These are phyloP conservation scores for Clavaria fumosa DNA, from an alignment of 768 basidiomycete genomes.

Conservation along the genomic window DNA sequence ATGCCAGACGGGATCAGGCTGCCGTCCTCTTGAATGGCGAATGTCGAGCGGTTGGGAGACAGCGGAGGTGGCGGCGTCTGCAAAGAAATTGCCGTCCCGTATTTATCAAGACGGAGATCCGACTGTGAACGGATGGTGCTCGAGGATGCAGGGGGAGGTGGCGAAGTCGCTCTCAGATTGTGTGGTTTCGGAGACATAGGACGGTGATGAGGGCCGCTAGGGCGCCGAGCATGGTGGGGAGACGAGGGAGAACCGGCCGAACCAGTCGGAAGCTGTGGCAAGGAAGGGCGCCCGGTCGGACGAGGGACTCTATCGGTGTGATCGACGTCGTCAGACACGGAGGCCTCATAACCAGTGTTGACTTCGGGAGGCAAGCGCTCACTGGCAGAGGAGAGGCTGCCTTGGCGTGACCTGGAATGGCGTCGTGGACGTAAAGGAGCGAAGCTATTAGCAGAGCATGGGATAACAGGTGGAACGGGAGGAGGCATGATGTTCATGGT, in stretches of 20 bases:
- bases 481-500: slow-evolving; percentile 35
- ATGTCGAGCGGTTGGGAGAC: slow-evolving; percentile 29
- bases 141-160: slow-evolving; percentile 16
- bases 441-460: slow-evolving; percentile 17
- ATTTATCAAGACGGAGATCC: slow-evolving; percentile 17
- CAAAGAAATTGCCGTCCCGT: slow-evolving; percentile 14
- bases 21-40: slow-evolving; percentile 25
- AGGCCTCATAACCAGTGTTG: slow-evolving; percentile 51
- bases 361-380: slow-evolving; percentile 38
- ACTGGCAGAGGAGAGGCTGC: slow-evolving; percentile 57
- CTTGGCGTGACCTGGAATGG: slow-evolving; percentile 44
- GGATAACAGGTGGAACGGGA: slow-evolving; percentile 38
- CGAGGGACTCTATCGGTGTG: slow-evolving; percentile 32
- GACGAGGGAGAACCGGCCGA: slow-evolving; percentile 17
- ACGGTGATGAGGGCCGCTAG: slow-evolving; percentile 16
- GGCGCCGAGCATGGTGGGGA: slow-evolving; percentile 24
- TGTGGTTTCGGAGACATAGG: slow-evolving; percentile 8
- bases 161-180: slow-evolving; percentile 22
- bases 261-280: slow-evolving; percentile 20
- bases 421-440: slow-evolving; percentile 36
- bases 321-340: slow-evolving; percentile 31
- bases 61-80: slow-evolving; percentile 29
- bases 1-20: slow-evolving; percentile 19
- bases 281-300: slow-evolving; percentile 21
- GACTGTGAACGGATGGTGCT: slow-evolving; percentile 10